Percentiles rank a stretch among this genome's conserved stretches.
Evolutionary conservation across 2,329 filamentous ascomycete species (phyloP).

Genomic region (Monosporascus cannonballus): DNA sequence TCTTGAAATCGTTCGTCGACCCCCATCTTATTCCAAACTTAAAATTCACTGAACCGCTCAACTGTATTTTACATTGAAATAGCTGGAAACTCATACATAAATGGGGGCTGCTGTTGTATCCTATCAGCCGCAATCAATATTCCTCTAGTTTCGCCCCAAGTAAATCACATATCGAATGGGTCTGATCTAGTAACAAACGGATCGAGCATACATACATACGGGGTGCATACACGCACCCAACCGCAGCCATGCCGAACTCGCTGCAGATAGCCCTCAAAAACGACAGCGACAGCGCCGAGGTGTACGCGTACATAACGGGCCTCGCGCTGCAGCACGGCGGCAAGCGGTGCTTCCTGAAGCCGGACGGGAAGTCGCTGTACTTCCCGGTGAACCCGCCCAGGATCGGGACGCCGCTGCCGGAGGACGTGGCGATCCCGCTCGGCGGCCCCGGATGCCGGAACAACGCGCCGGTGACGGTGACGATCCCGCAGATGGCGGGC

Average conservation of each 20-base stretch:
- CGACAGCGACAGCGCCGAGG: slow-evolving; percentile 43
- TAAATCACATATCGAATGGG: no score
- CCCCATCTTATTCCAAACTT: neutral
- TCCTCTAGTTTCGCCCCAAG: no score
- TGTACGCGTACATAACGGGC: slow-evolving; percentile 62
- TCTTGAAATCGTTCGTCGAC: neutral
- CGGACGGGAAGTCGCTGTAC: slow-evolving; percentile 47
- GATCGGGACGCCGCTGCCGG: slow-evolving; percentile 42
- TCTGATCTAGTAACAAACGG: no score
- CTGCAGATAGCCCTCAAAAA: slow-evolving; percentile 53
- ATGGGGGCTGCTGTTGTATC: no score
- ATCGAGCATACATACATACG: no score
- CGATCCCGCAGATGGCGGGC: slow-evolving; percentile 58
- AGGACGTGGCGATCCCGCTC: slow-evolving; percentile 54
- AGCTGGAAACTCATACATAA: no score
- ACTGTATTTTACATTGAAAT: no score
- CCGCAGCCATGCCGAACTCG: slow-evolving; percentile 30
- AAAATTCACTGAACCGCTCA: no score
- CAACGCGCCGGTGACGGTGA: slow-evolving; percentile 40
- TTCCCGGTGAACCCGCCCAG: slow-evolving; percentile 47
- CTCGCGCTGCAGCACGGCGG: slow-evolving; percentile 42
- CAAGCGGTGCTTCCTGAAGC: slow-evolving; percentile 31
- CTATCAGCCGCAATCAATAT: no score
- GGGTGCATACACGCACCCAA: neutral
- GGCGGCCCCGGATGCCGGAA: slow-evolving; percentile 39